Evolutionary conservation across 169 alveolate genomes (phyloP), one percentile per base, ranked within the genome.

Genomic region (Cryptosporidium baileyi): DNA sequence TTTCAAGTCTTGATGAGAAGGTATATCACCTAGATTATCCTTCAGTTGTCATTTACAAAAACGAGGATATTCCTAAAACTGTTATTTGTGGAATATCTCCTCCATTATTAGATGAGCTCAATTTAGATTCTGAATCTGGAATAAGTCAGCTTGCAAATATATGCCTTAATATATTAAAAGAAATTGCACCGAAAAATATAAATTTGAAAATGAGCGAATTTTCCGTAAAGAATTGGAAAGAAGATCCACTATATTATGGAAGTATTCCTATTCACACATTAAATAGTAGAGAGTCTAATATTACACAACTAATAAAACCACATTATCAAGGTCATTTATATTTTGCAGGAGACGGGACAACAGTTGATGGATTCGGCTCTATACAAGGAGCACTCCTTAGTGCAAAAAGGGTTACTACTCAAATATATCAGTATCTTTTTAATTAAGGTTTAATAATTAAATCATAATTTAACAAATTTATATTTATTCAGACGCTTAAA

Each of bases 291-390:
- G 85, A 74, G 59, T 34, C 67, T 11, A 51, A 74, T 38, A 57
- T 74, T 8, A 57, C 7, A 24, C 85, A 74, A 54, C 30, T 74
- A 74, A 74, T 74, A 32, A 74, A 74, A 28, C 85, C 85, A 11
- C 85, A 74, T 26, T 74, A 24, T 32, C 74, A 74, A 4, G 85
- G 85, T 30, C 85, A 74, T 32, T 40, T 74, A 13, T 74, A 74
- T 51, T 74, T 74, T 38, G 85, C 85, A 40, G 85, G 85, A 36
- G 85, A 74, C 49, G 85, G 85, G 38, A 74, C 85, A 15, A 74
- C 85, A 0, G 85, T 74, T 1, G 67, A 74, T 22, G 67, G 67
- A 6, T 74, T 74, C 34, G 85, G 85, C 17, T 54, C 85, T 22
- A 57, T 74, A 22, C 47, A 74, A 36, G 85, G 85, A n/a, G 85